These are phyloP conservation scores for Vachellia collinsii DNA, from an alignment of 306 rosid genomes.

Conservation along the genomic window DNA sequence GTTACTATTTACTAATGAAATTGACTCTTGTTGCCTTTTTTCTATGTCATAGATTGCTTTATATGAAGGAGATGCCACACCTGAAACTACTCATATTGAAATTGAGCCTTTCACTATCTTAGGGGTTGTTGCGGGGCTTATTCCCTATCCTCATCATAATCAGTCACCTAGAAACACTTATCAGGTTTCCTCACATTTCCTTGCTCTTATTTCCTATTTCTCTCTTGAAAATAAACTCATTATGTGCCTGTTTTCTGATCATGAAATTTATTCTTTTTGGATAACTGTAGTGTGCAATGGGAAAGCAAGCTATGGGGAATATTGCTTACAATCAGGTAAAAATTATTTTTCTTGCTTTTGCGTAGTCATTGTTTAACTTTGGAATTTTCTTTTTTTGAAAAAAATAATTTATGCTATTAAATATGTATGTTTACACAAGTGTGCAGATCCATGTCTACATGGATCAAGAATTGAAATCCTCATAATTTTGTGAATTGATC, in stretches of 20 bases:
- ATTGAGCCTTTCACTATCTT: slow-evolving; percentile 93
- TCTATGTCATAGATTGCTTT: slow-evolving; percentile 71
- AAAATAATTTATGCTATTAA: neutral
- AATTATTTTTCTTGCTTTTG: slow-evolving; percentile 23
- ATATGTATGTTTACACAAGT: neutral
- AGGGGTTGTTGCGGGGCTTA: slow-evolving; percentile 89
- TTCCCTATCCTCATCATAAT: slow-evolving; percentile 98
- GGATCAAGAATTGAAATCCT: slow-evolving; percentile 14
- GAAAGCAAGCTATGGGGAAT: slow-evolving; percentile 99
- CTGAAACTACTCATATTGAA: slow-evolving; percentile 80
- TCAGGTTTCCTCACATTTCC: slow-evolving; percentile 56
- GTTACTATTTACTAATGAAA: slow-evolving; percentile 7
- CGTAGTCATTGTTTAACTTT: neutral
- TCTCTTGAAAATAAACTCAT: neutral
- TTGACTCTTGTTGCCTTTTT: slow-evolving; percentile 17
- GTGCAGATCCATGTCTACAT: slow-evolving; percentile 16
- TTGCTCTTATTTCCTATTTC: neutral
- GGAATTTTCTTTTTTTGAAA: neutral
- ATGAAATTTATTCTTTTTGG: slow-evolving; percentile 34
- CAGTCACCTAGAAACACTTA: slow-evolving; percentile 99
- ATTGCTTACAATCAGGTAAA: slow-evolving; percentile 90
- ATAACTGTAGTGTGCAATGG: slow-evolving; percentile 84
- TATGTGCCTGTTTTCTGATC: slow-evolving; percentile 6
- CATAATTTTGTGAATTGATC: neutral
- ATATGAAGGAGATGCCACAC: slow-evolving; percentile 77